Base-by-base conservation (phyloP, 768 basidiomycete genomes). In the Coprinopsis sp. region DNA sequence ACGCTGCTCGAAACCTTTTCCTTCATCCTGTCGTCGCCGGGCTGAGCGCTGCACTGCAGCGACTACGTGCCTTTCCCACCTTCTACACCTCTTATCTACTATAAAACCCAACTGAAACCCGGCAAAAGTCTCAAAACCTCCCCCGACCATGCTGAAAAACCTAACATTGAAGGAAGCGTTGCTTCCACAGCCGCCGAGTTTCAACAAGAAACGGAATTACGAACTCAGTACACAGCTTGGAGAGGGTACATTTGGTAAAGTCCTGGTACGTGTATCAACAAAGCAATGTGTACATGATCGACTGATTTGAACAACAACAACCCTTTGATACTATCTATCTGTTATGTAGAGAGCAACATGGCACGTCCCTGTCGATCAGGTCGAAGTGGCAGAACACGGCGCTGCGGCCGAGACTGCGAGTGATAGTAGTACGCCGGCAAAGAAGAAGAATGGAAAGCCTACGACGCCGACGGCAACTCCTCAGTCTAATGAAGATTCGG, bases 171-270 rank as follows among this genome's bases (percentile, higher is more conserved):
- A 78, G 49, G 81, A 84, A 48, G 73, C 76, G 8, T 63, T 95
- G 18, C 72, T 93, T 3, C 81, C 84, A 0, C 91, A 95, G 57
- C 93, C 93, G 0, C 74, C 87, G 0, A 91, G 87, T 46, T 94
- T 89, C 61, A 66, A 62, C 52, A 93, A 93, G 76, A 96, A 95
- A 74, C 89, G 86, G 64, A 60, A 72, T 19, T 91, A 91, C 55
- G 83, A 84, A 50, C 66, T 87, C 1, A 80, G 86, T 49, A 75
- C 84, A 23, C 72, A 81, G 3, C 70, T 94, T 3, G 93, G 93
- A 4, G 74, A 76, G 12, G 93, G 93, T 3, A 83, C 91, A 0
- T 96, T 95, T 65, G 93, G 93, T 21, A 90, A 91, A 61, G 95
- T 97, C 38, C 74, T 91, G 63, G 86, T 89, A 57, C 44, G 60